Percentiles rank a stretch among this genome's conserved stretches.
Evolutionary conservation across 2,329 filamentous ascomycete species (phyloP).

Genomic region (Exophiala lecanii-corni): DNA sequence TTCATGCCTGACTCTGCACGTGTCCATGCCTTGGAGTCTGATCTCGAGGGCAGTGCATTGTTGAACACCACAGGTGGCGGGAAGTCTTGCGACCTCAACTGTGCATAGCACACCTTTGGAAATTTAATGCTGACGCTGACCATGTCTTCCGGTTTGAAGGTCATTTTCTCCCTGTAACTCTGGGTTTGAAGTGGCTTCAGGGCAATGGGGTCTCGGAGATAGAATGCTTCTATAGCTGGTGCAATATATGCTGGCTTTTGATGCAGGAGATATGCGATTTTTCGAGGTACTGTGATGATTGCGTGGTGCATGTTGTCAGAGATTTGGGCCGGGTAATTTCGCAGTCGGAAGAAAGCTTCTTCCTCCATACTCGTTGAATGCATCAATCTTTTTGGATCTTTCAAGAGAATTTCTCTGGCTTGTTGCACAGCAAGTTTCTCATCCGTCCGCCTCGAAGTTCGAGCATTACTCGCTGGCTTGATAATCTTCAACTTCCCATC

Average conservation of each 20-base stretch:
- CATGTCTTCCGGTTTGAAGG: slow-evolving; percentile 72
- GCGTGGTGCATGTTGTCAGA: slow-evolving; percentile 70
- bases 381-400: slow-evolving; percentile 56
- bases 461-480: slow-evolving; percentile 48
- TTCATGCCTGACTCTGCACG: slow-evolving; percentile 76
- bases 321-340: slow-evolving; percentile 77
- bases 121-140: slow-evolving; percentile 76
- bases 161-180: slow-evolving; percentile 46
- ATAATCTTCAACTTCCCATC: slow-evolving; percentile 71
- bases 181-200: slow-evolving; percentile 63
- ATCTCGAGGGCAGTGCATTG: slow-evolving; percentile 37
- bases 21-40: slow-evolving; percentile 43
- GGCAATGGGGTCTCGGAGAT: slow-evolving; percentile 76
- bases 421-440: slow-evolving; percentile 57
- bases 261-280: slow-evolving; percentile 74
- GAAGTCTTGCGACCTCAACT: slow-evolving; percentile 82
- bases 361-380: slow-evolving; percentile 72
- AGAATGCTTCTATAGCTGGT: slow-evolving; percentile 84
- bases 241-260: slow-evolving; percentile 70
- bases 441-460: slow-evolving; percentile 33
- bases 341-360: slow-evolving; percentile 84
- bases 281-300: slow-evolving; percentile 70
- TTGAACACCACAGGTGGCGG: slow-evolving; percentile 56
- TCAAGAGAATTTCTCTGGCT: slow-evolving; percentile 58
- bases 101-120: slow-evolving; percentile 84